Base-by-base conservation (phyloP, 2,329 filamentous ascomycete species). In the Microsporum canis region DNA sequence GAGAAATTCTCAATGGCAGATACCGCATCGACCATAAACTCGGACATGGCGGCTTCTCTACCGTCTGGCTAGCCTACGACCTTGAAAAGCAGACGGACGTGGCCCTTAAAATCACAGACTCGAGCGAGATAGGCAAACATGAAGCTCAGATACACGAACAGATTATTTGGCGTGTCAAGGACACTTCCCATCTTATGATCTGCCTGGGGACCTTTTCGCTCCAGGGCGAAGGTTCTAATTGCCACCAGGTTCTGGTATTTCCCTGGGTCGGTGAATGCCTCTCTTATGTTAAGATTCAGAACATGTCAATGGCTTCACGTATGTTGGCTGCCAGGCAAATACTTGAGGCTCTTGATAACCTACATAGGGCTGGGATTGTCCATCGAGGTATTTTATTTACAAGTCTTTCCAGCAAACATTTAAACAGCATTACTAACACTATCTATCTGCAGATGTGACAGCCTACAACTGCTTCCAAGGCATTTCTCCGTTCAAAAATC, bases 21-120 rank as follows among this genome's bases (percentile, higher is more conserved):
- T 62, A 62, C 55, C 57, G 60, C 55, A 47, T 62, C 45, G 57
- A 51, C 33, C 60, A 62, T 60, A 59, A 62, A 51, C 53, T 62
- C 38, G 57, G 57, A 23, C 41, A 59, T 39, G 60, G 60, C 7
- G 60, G 39, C 57, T 62, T 62, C 51, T 60, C 60, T 41, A 59
- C 57, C 41, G 60, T 62, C 49, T 62, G 60, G 60, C 33, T 62
- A 36, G 60, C 60, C 27, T 56, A 57, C 47, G 60, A 62, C 56
- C 43, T 62, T 43, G 36, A 59, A 59, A 57, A 53, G 41, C 43
- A 62, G 43, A 29, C 29, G 29, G 57, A 60, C 59, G 57, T 62
- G 31, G 60, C 60, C 36, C 57, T 62, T 17, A 62, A 62, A 57
- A 56, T 62, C 29, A 56, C 57, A 45, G 33, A 23, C 27, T 23